These are phyloP conservation scores for Leishmania tarentolae DNA, from an alignment of 208 protist genomes.

Conservation along the genomic window DNA sequence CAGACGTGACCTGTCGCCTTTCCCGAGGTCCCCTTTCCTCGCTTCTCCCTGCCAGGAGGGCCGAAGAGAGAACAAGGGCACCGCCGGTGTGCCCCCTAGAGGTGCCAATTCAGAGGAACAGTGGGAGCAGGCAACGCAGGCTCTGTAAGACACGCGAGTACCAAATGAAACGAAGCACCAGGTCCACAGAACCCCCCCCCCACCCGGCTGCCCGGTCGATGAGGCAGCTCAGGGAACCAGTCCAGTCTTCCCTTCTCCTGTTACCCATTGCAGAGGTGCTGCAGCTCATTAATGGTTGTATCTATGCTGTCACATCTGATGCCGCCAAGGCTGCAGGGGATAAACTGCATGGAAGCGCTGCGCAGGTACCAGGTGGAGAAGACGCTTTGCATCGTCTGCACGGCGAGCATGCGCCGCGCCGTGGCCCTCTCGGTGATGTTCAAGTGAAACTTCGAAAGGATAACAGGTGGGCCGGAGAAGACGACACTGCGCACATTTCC, in stretches of 20 bases:
- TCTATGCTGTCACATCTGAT: constrained; percentile 42
- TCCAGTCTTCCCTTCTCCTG: not conserved
- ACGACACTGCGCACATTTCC: constrained; percentile 24
- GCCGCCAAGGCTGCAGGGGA: constrained; percentile 41
- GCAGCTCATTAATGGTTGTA: constrained; percentile 31
- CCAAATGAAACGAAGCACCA: not conserved
- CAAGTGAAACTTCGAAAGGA: constrained; percentile 11
- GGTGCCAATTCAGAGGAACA: not conserved
- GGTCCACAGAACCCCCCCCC: not conserved
- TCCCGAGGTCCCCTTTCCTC: not conserved
- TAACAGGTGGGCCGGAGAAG: constrained; percentile 36
- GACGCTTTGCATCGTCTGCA: constrained; percentile 31
- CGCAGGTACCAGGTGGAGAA: constrained; percentile 47
- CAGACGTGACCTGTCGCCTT: not conserved
- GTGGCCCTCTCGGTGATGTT: constrained; percentile 10
- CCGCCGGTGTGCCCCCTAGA: not conserved
- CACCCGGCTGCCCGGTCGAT: no score
- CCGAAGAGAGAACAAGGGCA: not conserved
- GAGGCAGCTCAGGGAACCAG: no score
- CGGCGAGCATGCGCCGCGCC: constrained; percentile 29
- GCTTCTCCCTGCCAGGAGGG: not conserved
- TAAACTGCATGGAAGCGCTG: constrained; percentile 31
- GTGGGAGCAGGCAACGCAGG: not conserved
- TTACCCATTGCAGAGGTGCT: constrained; percentile 16
- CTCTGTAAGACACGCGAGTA: not conserved